These are phyloP conservation scores for Penicillium simplicissimum DNA, from an alignment of 495 filamentous ascomycete species.

Conservation along the genomic window DNA sequence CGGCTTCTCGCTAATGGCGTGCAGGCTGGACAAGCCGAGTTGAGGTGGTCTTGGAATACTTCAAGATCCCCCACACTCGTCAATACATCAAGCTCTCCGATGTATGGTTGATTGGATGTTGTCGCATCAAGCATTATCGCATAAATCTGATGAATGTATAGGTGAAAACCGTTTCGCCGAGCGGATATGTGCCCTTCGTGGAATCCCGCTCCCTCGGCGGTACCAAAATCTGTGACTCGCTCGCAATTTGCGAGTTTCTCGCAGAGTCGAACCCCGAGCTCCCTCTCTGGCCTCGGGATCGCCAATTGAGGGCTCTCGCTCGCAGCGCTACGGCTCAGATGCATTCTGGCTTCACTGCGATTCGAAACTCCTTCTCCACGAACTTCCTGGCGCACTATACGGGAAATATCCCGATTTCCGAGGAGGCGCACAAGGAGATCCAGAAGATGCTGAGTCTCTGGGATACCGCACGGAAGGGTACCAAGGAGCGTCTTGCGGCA, in stretches of 20 bases:
- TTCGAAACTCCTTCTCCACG: constrained; percentile 46
- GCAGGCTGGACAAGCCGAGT: constrained; percentile 41
- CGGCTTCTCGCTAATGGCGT: constrained; percentile 4
- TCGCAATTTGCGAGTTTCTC: constrained; percentile 56
- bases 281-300: constrained; percentile 47
- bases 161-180: constrained; percentile 32
- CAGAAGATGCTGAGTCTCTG: constrained; percentile 25
- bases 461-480: constrained; percentile 22
- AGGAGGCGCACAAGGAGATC: constrained; percentile 31
- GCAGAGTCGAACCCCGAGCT: constrained; percentile 47
- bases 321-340: constrained; percentile 54
- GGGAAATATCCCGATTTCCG: constrained; percentile 32
- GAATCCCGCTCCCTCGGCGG: constrained; percentile 25
- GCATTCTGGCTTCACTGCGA: constrained; percentile 51
- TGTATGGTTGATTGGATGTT: constrained; percentile 14
- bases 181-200: constrained; percentile 37
- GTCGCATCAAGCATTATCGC: neutral
- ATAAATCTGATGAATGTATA: constrained; percentile 3
- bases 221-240: constrained; percentile 49
- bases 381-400: constrained; percentile 47
- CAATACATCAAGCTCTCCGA: constrained; percentile 27
- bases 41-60: constrained; percentile 40
- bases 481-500: constrained; percentile 24
- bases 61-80: constrained; percentile 32
- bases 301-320: constrained; percentile 48